Base-by-base conservation (phyloP, 768 basidiomycete genomes). In the Termitomyces sp. region DNA sequence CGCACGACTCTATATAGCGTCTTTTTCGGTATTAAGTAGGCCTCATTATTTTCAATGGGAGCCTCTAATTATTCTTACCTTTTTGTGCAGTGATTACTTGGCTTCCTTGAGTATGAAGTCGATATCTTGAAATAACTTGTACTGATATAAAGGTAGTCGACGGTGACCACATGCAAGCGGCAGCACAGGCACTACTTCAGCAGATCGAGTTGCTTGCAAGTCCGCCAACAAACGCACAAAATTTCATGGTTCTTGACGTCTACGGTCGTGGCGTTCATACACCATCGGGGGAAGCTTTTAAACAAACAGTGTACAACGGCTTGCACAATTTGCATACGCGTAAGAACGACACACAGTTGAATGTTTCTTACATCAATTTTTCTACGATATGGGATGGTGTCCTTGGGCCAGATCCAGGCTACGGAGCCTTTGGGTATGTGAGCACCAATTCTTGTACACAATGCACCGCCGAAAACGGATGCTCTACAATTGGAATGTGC, bases 21-120 rank as follows among this genome's bases (percentile, higher is more conserved):
- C 9, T 83, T 83, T 64, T 82, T 83, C 58, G 82, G 81, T 10
- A 83, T 82, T 55, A 83, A 81, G 79, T 80, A 55, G 53, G 77
- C 61, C 18, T 18, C 12, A 13, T 16, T 4, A 22, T 14, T 24
- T 50, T 27, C 29, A 47, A 12, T 46, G 12, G 18, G 10, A 22
- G n/a, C 24, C 32, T 34, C 24, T 16, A 12, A 14, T 22, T 13
- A 18, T 14, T 8, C 48, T 58, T 2, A 44, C 36, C 34, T 27
- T 20, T 20, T 7, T 46, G 14, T 32, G 27, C 58, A 80, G 79
- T 55, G 78, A 81, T 57, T 78, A 73, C 66, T 63, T 68, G 18
- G 77, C 76, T 32, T 77, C 79, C 0, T 68, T 72, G 44, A 62
- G 79, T 80, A 58, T 51, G 72, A 47, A 5, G 7, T 10, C 20